Conservation (phyloP, 345 rosid genomes). For the Ricinus communis region DNA sequence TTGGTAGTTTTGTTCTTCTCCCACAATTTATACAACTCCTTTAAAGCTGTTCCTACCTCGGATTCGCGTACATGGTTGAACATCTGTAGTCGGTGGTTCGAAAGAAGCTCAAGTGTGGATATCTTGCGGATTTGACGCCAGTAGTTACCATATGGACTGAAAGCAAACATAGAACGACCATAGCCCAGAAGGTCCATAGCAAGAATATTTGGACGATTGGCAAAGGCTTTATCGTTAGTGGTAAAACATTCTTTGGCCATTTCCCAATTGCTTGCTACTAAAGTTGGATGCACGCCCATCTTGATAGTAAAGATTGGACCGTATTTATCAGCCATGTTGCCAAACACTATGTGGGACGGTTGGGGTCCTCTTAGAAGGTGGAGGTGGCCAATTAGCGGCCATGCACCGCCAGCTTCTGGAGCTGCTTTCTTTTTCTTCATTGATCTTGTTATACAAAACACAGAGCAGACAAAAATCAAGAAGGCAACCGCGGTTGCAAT, state of each 20-base stretch:
- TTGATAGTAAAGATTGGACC: constrained; percentile 42
- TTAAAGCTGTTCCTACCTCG: constrained; percentile 14
- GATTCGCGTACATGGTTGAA: constrained; percentile 26
- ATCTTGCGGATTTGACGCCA: constrained; percentile 42
- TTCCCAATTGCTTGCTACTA: constrained; percentile 33
- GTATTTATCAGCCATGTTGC: constrained; percentile 29
- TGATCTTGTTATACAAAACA: too few species aligned
- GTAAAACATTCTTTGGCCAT: too few species aligned
- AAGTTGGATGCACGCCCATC: constrained; percentile 27
- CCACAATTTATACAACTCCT: constrained; percentile 24
- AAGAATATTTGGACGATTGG: constrained; percentile 31
- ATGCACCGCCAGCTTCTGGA: constrained; percentile 26
- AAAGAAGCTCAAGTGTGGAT: constrained; percentile 33
- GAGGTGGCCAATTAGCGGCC: constrained; percentile 49
- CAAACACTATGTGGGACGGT: constrained; percentile 31
- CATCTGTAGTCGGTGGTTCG: constrained; percentile 28
- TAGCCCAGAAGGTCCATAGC: constrained; percentile 26
- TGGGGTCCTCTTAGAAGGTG: constrained; percentile 33
- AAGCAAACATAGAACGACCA: constrained; percentile 24
- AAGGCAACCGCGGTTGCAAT: too few species aligned
- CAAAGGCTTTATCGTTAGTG: constrained; percentile 27
- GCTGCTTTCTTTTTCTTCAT: too few species aligned
- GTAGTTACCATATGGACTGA: constrained; percentile 32
- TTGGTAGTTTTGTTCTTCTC: neutral
- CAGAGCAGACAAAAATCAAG: too few species aligned